A percentile compares a stretch with the other conserved stretches of the same genome.
Conservation (phyloP, 129 eudicot genomes). For the Smallanthus sonchifolius region DNA sequence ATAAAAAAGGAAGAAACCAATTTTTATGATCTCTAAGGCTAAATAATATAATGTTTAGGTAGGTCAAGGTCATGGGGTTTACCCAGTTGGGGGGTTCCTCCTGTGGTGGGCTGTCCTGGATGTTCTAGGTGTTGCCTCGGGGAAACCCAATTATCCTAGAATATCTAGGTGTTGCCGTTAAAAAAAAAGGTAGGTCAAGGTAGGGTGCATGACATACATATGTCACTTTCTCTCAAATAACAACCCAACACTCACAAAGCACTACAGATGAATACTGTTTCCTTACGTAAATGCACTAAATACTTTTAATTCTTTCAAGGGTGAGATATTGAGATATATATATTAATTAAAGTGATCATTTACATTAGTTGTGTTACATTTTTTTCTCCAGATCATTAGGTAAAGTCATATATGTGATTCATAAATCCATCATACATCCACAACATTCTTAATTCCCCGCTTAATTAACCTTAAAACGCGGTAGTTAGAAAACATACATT, state of each 20-base stretch:
- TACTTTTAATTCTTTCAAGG: not conserved
- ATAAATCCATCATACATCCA: too few relatives aligned
- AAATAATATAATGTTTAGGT: conserved; percentile 22
- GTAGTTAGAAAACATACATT: too few relatives aligned
- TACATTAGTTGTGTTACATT: conserved; percentile 17
- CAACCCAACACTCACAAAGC: conserved; percentile 31
- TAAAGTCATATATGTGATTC: conserved; percentile 2
- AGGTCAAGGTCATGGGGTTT: conserved; percentile 50
- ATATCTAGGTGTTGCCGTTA: too few relatives aligned
- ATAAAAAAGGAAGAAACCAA: conserved; percentile 2
- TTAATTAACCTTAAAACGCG: too few relatives aligned
- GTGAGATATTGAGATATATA: too few relatives aligned
- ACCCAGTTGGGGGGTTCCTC: too few relatives aligned
- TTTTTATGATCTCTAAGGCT: conserved; percentile 1
- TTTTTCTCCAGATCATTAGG: conserved; percentile 14
- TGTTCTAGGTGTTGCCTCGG: too few relatives aligned
- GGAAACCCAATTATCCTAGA: too few relatives aligned
- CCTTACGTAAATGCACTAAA: conserved; percentile 36
- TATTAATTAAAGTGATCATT: conserved; percentile 2
- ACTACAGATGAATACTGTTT: conserved; percentile 25
- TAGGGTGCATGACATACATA: conserved; percentile 39
- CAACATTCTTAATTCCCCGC: too few relatives aligned
- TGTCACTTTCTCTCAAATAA: conserved; percentile 27
- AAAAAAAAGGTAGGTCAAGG: conserved; percentile 50
- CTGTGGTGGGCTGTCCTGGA: too few relatives aligned